phyloP scores from a whole-genome alignment of 163 green algal genomes.

The Scenedesmus sp. region DNA sequence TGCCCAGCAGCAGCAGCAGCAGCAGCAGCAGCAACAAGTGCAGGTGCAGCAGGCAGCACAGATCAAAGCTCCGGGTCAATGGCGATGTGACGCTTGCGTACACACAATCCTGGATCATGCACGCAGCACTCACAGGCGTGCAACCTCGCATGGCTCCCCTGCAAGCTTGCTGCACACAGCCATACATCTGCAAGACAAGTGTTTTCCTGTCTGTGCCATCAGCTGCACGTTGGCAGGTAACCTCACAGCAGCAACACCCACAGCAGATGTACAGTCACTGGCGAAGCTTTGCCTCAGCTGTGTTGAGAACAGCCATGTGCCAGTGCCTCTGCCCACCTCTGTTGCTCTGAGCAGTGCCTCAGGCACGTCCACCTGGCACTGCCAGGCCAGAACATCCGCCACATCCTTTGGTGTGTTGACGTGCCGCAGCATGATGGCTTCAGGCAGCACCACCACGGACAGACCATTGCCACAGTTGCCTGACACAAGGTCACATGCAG shows the following conservation, averaged over 20 bases:
- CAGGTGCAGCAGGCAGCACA: neutral
- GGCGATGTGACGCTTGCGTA: too few relatives aligned
- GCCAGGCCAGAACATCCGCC: constrained; percentile 54
- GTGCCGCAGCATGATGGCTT: constrained; percentile 57
- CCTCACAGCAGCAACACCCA: neutral
- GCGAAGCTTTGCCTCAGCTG: too few relatives aligned
- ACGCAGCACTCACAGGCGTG: neutral
- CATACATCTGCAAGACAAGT: neutral
- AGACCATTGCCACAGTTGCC: constrained; percentile 69
- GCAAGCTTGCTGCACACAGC: neutral
- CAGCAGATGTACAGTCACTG: neutral
- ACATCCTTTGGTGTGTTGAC: constrained; percentile 64
- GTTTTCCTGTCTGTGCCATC: too few relatives aligned
- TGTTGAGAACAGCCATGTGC: too few relatives aligned
- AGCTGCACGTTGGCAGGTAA: too few relatives aligned
- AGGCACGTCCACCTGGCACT: constrained; percentile 14
- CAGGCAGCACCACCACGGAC: constrained; percentile 66
- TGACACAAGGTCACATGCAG: neutral
- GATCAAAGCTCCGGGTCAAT: too few relatives aligned
- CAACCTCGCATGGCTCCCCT: neutral
- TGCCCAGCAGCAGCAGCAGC: constrained; percentile 40
- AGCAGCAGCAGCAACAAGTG: neutral
- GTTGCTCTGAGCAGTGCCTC: constrained; percentile 2
- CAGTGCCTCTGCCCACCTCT: constrained; percentile 1
- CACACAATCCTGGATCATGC: too few relatives aligned